Conservation (phyloP, 257 asterid genomes). For the Rhazya stricta region DNA sequence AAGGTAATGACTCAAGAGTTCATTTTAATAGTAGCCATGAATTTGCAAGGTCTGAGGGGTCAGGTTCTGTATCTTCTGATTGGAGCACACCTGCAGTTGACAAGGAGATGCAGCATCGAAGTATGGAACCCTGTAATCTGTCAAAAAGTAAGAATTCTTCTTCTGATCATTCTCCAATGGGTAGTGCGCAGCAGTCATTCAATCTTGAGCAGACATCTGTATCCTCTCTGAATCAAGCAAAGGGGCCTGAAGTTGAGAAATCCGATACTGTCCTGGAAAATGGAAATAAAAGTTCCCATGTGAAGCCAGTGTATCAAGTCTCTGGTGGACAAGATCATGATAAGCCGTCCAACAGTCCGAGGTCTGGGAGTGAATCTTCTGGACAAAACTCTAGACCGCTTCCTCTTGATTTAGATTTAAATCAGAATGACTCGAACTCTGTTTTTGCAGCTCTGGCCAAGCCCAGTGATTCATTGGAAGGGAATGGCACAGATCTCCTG, state of each 20-base stretch:
- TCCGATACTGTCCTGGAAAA: conserved; percentile 27
- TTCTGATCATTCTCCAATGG: conserved; percentile 17
- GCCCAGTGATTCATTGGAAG: conserved; percentile 27
- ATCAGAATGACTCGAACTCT: conserved; percentile 20
- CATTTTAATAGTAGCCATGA: conserved; percentile 25
- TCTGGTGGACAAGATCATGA: conserved; percentile 15
- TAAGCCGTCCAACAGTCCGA: conserved; percentile 18
- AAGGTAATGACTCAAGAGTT: conserved; percentile 2
- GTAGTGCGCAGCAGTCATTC: conserved; percentile 8
- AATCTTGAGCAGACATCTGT: conserved; percentile 11
- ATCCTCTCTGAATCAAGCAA: conserved; percentile 11
- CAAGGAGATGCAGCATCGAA: conserved; percentile 9
- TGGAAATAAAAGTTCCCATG: conserved; percentile 25
- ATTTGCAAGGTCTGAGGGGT: conserved; percentile 29
- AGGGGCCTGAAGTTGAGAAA: conserved; percentile 6
- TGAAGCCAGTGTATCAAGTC: conserved; percentile 22
- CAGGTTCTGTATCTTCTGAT: conserved; percentile 8
- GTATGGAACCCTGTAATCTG: conserved; percentile 13
- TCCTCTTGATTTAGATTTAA: conserved; percentile 22
- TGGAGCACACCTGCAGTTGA: conserved; percentile 6
- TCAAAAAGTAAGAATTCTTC: conserved; percentile 16
- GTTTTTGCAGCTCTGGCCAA: conserved; percentile 22
- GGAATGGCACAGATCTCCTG: conserved; percentile 15
- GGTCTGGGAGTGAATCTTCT: conserved; percentile 23
- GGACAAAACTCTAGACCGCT: conserved; percentile 20